Conservation (phyloP, 768 basidiomycete species). For the Pulveroboletus ravenelii region DNA sequence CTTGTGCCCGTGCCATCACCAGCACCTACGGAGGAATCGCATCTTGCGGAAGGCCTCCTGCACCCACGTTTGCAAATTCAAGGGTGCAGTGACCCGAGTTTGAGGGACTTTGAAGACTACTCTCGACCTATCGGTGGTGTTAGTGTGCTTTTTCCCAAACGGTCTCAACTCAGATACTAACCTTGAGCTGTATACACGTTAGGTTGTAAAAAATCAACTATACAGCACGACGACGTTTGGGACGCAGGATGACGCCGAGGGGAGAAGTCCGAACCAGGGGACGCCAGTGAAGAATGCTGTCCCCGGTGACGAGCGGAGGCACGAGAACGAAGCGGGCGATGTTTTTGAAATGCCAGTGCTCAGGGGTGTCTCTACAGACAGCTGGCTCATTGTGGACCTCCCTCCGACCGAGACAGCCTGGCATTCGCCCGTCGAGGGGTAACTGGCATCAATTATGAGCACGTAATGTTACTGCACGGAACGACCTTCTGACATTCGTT, state of each 20-base stretch:
- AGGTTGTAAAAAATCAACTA: slow-evolving; percentile 30
- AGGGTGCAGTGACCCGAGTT: slow-evolving; percentile 23
- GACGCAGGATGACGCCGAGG: slow-evolving; percentile 23
- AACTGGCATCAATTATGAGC: not conserved
- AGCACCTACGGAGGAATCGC: slow-evolving; percentile 24
- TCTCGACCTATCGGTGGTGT: slow-evolving; percentile 32
- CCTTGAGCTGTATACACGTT: not conserved
- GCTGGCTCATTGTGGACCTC: slow-evolving; percentile 6
- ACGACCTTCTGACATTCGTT: not conserved
- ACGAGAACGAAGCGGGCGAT: slow-evolving; percentile 3
- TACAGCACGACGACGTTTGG: slow-evolving; percentile 32
- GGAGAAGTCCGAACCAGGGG: not conserved
- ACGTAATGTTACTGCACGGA: not conserved
- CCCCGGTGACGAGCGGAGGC: not conserved
- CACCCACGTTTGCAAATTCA: slow-evolving; percentile 25
- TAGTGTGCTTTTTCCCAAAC: not conserved
- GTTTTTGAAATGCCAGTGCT: slow-evolving; percentile 7
- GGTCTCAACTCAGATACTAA: not conserved
- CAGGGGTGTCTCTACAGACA: slow-evolving; percentile 2
- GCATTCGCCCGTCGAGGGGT: not conserved
- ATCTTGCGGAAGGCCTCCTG: slow-evolving; percentile 25
- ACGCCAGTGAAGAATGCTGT: slow-evolving; percentile 1
- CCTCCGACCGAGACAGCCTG: not conserved
- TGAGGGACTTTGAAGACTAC: slow-evolving; percentile 32
- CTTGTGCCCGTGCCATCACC: slow-evolving; percentile 17